Percentiles rank a stretch among this genome's conserved stretches.
Evolutionary conservation across 176 grass and related monocot species (phyloP).

Genomic region (Thalia dealbata): DNA sequence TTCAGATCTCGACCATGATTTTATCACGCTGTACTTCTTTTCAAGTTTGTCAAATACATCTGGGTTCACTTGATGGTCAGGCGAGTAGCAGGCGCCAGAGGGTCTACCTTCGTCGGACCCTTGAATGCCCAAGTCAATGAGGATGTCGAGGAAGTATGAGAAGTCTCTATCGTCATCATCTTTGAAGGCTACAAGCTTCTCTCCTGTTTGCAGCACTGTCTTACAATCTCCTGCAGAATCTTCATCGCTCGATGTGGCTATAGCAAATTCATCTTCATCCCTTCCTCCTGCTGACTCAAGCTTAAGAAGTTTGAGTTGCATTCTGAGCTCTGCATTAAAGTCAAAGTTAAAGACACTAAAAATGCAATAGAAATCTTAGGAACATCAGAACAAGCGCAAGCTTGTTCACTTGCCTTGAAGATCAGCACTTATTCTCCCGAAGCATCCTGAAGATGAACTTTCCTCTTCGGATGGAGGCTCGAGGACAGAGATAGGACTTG

Average conservation of each 20-base stretch:
- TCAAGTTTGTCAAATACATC: constrained; percentile 56
- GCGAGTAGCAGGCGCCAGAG: constrained; percentile 35
- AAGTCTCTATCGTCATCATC: constrained; percentile 84
- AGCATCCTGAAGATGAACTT: constrained; percentile 70
- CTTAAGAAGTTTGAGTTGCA: constrained; percentile 93
- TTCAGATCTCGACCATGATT: constrained; percentile 50
- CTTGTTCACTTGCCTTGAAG: constrained; percentile 64
- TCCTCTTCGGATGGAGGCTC: constrained; percentile 60
- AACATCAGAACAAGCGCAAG: background rate
- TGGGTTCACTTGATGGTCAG: constrained; percentile 24
- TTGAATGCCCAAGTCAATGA: constrained; percentile 40
- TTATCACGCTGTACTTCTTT: constrained; percentile 46
- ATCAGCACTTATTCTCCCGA: constrained; percentile 89
- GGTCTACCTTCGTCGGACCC: constrained; percentile 31
- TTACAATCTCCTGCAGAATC: constrained; percentile 25
- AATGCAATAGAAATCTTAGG: background rate
- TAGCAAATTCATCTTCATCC: constrained; percentile 27
- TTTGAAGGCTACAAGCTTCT: constrained; percentile 36
- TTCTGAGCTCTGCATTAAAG: constrained; percentile 62
- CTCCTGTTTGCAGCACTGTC: constrained; percentile 30
- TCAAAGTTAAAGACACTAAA: constrained; percentile 5
- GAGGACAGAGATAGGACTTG: constrained; percentile 85
- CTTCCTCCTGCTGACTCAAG: constrained; percentile 36
- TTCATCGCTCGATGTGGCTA: constrained; percentile 48
- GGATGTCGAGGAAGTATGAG: constrained; percentile 64